Conservation (phyloP, 164 flowering plant genomes). For the Vitis labrusca region DNA sequence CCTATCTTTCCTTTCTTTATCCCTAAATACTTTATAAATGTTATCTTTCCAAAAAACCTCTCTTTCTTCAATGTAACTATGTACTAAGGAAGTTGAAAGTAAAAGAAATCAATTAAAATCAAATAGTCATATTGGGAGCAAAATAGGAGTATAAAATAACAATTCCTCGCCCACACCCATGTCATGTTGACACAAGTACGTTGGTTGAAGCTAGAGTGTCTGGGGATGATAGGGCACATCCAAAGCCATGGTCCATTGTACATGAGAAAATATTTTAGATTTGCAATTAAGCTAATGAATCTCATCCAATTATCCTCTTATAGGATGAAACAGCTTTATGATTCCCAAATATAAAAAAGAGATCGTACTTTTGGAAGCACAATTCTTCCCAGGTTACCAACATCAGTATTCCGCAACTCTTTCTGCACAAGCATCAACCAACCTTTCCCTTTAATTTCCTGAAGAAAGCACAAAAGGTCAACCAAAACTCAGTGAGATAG, state of each 20-base stretch:
- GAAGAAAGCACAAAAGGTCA: constrained; percentile 7
- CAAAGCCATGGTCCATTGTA: neutral
- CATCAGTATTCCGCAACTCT: constrained; percentile 38
- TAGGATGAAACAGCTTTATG: neutral
- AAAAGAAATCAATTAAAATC: too few species aligned
- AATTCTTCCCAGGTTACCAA: constrained; percentile 36
- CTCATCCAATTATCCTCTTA: neutral
- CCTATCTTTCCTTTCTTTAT: too few species aligned
- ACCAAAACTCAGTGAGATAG: neutral
- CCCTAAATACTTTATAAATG: too few species aligned
- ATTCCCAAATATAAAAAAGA: neutral
- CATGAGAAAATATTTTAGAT: neutral
- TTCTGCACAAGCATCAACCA: constrained; percentile 28
- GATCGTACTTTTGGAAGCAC: constrained; percentile 35
- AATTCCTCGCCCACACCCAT: too few species aligned
- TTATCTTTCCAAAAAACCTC: too few species aligned
- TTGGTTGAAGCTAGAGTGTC: too few species aligned
- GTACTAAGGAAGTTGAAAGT: too few species aligned
- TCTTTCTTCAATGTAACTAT: too few species aligned
- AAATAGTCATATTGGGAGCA: too few species aligned
- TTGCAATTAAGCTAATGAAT: neutral
- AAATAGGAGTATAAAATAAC: too few species aligned
- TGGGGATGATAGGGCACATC: neutral
- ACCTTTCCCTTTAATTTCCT: constrained; percentile 24
- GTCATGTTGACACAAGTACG: too few species aligned